Base-by-base conservation (phyloP, 2,329 filamentous ascomycete species). In the Aspergillus bombycis region DNA sequence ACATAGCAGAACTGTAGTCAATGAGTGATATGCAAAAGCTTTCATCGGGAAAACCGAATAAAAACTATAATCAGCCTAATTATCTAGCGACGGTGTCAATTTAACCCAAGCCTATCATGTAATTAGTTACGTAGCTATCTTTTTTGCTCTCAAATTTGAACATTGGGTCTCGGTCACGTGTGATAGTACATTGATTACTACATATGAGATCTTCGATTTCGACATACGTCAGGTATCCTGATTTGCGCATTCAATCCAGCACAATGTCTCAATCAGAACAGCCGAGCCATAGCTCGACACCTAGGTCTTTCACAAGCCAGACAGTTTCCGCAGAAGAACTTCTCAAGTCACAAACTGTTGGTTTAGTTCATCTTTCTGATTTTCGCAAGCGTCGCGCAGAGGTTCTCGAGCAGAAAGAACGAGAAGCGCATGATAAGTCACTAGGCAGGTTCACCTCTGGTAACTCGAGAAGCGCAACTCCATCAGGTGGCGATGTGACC, bases 371-470 rank as follows among this genome's bases (percentile, higher is more conserved):
- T 62, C 89, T 97, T 50, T 93, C 92, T 68, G 95, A 98, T 76
- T 98, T 96, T 78, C 93, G 94, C 78, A 98, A 99, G 81, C 89
- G 95, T 64, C 92, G 94, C 78, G 94, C 93, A 70, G 93, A 97
- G 79, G 92, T 94, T n/a, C 83, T 97, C 55, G 94, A 97, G 77
- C 89, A 92, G 75, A 94, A 95, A 74, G 92, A 95, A 74, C 88
- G 91, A 72, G 92, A 95, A 72, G 89, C 88, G 14, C 88, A 89
- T 73, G 90, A 92, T 68, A 85, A 83, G 46, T 82, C 86, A 30
- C 74, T 85, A 12, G 79, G 79, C 2, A 75, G 79, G 64, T 71
- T 80, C 63, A 72, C 77, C 45, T 70, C 79, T 21, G 75, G 78
- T 67, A 80, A 75, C 60, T 85, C 84, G 59, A 82, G 85, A 60